phyloP scores from a whole-genome alignment of 306 rosid species.

The Chamaecrista fasciculata region DNA sequence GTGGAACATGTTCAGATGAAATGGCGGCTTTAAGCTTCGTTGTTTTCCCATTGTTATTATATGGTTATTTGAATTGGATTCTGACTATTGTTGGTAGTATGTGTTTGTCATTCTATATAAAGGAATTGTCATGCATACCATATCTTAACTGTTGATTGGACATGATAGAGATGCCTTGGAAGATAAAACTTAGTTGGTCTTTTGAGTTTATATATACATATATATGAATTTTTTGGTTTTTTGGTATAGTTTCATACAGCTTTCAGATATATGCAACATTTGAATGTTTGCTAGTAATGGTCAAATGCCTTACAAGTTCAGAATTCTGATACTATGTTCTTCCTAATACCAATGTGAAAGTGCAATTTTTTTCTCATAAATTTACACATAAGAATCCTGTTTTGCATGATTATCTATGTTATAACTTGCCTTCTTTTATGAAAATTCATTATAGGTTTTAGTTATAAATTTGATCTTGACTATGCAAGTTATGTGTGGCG shows the following conservation, averaged over 20 bases:
- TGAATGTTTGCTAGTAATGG: background rate
- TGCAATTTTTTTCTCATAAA: background rate
- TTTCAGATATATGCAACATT: conserved; percentile 3
- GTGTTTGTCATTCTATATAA: background rate
- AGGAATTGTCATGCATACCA: background rate
- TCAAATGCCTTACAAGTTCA: background rate
- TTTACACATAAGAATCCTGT: background rate
- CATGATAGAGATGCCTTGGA: conserved; percentile 3
- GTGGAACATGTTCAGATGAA: background rate
- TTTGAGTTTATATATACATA: background rate
- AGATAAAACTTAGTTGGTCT: background rate
- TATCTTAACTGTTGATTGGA: conserved; percentile 10
- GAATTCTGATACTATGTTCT: background rate
- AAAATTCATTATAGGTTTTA: background rate
- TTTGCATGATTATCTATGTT: background rate
- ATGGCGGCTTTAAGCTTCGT: conserved; percentile 4
- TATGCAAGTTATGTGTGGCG: background rate
- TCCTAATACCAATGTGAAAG: background rate
- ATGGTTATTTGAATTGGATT: background rate
- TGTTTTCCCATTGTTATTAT: background rate
- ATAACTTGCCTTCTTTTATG: background rate
- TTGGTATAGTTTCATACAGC: background rate
- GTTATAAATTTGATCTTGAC: background rate
- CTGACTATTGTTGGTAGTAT: background rate
- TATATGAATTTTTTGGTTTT: background rate